Evolutionary conservation across 441 rosid genomes (phyloP).

Genomic region (Eutrema salsugineum): DNA sequence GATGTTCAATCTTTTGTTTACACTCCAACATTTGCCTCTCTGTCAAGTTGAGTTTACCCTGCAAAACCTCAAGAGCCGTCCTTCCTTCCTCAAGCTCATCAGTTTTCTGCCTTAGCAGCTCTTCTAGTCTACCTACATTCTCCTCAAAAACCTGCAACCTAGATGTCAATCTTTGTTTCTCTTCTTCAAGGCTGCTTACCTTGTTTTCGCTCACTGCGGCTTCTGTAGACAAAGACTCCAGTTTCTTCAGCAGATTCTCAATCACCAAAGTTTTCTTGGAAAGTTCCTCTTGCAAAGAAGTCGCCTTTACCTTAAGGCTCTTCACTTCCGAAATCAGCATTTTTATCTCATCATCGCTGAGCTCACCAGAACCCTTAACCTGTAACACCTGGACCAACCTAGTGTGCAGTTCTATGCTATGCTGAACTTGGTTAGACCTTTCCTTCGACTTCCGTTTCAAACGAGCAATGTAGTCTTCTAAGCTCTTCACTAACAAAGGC

Average conservation of each 20-base stretch:
- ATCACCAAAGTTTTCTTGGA: conserved; percentile 38
- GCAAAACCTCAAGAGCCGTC: conserved; percentile 35
- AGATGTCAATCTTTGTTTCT: conserved; percentile 34
- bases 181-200: conserved; percentile 31
- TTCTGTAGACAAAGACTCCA: conserved; percentile 32
- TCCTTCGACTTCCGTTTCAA: conserved; percentile 36
- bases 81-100: conserved; percentile 44
- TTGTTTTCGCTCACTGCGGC: conserved; percentile 30
- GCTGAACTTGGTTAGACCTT: conserved; percentile 47
- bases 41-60: conserved; percentile 37
- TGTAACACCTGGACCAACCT: conserved; percentile 42
- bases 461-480: conserved; percentile 34
- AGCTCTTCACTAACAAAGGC: conserved; percentile 23
- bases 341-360: conserved; percentile 31
- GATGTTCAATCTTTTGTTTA: conserved; percentile 38
- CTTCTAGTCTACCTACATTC: conserved; percentile 38
- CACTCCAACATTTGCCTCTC: conserved; percentile 32
- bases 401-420: conserved; percentile 44
- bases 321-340: conserved; percentile 45
- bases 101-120: conserved; percentile 35
- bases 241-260: conserved; percentile 33
- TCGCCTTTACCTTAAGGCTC: conserved; percentile 37
- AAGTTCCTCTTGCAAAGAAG: conserved; percentile 41
- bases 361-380: conserved; percentile 33
- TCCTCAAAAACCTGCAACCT: conserved; percentile 45